Evolutionary conservation across 768 basidiomycete genomes (phyloP).

Genomic region (Phaeotremella fagi): DNA sequence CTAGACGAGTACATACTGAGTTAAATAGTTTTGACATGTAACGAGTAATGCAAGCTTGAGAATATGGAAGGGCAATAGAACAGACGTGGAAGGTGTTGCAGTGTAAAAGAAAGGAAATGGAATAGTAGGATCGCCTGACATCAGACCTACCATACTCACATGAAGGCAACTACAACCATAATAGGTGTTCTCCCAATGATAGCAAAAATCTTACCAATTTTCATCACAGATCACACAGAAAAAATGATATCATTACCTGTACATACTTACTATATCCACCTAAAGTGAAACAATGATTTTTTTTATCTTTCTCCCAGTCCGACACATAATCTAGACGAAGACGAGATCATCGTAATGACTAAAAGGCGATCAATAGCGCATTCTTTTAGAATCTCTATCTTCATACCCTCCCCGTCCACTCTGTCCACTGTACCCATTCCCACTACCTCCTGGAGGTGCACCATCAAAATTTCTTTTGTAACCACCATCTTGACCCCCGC

Average conservation of each 20-base stretch:
- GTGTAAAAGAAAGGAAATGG: too few species aligned
- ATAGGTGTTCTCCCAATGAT: too few species aligned
- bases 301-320: background rate
- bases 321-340: too few species aligned
- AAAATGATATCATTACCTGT: constrained; percentile 1
- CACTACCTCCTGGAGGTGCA: constrained; percentile 13
- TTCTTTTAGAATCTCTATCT: constrained; percentile 38
- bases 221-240: background rate
- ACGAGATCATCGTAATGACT: background rate
- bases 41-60: too few species aligned
- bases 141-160: constrained; percentile 24
- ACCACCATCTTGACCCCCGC: constrained; percentile 28
- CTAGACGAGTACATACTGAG: too few species aligned
- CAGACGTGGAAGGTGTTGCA: background rate
- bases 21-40: too few species aligned
- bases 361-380: constrained; percentile 32
- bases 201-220: too few species aligned
- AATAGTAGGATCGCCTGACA: too few species aligned
- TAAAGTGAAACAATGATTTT: background rate
- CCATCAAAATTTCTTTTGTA: constrained; percentile 38
- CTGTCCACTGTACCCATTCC: constrained; percentile 3
- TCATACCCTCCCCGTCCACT: constrained; percentile 17
- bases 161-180: too few species aligned
- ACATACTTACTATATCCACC: constrained; percentile 14
- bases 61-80: background rate